A percentile compares a stretch with the other conserved stretches of the same genome.
Evolutionary conservation across 768 basidiomycete species (phyloP).

Genomic region (Paxillus rubicundulus): DNA sequence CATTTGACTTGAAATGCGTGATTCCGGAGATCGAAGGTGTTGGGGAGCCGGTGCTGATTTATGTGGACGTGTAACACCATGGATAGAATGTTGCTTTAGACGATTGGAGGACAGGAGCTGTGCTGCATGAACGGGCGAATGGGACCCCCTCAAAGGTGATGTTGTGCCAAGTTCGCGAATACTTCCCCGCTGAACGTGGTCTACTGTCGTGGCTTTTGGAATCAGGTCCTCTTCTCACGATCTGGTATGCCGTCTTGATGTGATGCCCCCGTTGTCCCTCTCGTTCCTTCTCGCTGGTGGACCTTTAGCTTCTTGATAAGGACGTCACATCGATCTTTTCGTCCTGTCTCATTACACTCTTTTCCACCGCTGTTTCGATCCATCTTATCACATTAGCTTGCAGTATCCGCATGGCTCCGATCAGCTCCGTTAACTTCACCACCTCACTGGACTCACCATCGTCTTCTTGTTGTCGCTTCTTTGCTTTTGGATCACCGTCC

Average conservation of each 20-base stretch:
- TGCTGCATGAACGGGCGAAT: constrained; percentile 12
- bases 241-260: constrained; percentile 6
- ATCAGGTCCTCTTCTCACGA: constrained; percentile 14
- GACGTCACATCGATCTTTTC: constrained; percentile 18
- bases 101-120: constrained; percentile 14
- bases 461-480: constrained; percentile 23
- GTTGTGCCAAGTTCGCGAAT: constrained; percentile 23
- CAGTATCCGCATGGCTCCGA: constrained; percentile 23
- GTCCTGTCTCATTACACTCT: constrained; percentile 14
- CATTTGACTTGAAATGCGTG: constrained; percentile 98
- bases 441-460: constrained; percentile 8
- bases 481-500: constrained; percentile 24
- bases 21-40: constrained; percentile 97
- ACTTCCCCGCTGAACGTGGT: constrained; percentile 17
- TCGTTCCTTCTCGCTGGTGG: background rate
- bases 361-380: constrained; percentile 23
- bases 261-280: constrained; percentile 1
- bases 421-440: constrained; percentile 16
- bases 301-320: constrained; percentile 11
- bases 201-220: constrained; percentile 13
- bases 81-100: constrained; percentile 24
- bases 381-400: constrained; percentile 22
- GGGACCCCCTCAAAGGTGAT: constrained; percentile 26
- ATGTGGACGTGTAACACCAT: constrained; percentile 62
- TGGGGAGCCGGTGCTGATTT: constrained; percentile 93